Percentiles rank a stretch among this genome's conserved stretches.
These are phyloP conservation scores for Dendrobium nobile DNA, from an alignment of 106 monocot genomes.

Conservation along the genomic window DNA sequence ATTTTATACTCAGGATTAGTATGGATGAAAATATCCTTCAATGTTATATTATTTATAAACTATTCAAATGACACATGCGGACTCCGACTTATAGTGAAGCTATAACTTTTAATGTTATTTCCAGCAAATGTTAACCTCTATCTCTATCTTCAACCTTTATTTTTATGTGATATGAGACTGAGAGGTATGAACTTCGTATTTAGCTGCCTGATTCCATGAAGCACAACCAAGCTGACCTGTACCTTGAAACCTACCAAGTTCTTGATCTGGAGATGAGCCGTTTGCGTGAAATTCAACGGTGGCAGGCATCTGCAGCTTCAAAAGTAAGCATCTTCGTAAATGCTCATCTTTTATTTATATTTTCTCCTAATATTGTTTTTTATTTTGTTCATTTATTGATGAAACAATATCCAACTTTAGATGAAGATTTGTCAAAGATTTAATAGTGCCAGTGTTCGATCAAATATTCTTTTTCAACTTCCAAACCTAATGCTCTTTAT, in stretches of 20 bases:
- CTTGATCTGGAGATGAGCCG: conserved; percentile 98
- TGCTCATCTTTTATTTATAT: background rate
- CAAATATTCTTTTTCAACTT: background rate
- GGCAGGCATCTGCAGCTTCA: conserved; percentile 95
- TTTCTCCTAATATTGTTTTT: background rate
- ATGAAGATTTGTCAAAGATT: background rate
- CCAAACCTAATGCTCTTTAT: background rate
- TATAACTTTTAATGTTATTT: background rate
- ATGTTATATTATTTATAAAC: background rate
- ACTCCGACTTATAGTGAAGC: background rate
- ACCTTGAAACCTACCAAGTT: conserved; percentile 96
- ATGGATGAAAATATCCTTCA: background rate
- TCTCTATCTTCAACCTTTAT: background rate
- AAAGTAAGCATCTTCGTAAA: conserved; percentile 36
- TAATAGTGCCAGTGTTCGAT: background rate
- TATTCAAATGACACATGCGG: background rate
- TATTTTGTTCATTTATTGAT: background rate
- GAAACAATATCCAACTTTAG: background rate
- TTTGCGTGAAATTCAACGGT: conserved; percentile 90
- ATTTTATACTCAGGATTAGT: background rate
- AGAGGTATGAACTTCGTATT: background rate
- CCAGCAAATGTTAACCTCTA: background rate
- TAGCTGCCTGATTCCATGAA: conserved; percentile 99
- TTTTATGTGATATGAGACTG: background rate
- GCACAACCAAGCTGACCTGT: conserved; percentile 90